These are phyloP conservation scores for Ottelia alismoides DNA, from an alignment of 106 monocot species.

Conservation along the genomic window DNA sequence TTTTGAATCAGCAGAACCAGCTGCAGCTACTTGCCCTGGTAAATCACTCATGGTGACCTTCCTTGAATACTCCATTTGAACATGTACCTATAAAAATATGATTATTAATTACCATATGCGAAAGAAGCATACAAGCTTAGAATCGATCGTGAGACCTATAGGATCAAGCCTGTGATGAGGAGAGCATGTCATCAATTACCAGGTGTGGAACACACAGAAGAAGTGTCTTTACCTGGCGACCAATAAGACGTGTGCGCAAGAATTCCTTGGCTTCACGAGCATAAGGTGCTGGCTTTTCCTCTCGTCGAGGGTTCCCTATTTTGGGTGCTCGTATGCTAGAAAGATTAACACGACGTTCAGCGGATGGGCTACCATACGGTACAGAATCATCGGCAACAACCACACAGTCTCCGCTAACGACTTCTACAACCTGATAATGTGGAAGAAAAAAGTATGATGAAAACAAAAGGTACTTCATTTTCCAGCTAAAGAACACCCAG, in stretches of 20 bases:
- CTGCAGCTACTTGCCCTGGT: conserved; percentile 9
- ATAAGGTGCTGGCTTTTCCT: conserved; percentile 74
- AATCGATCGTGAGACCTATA: no score
- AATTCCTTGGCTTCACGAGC: conserved; percentile 93
- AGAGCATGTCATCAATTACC: no score
- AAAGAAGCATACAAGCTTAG: neutral
- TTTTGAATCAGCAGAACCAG: conserved; percentile 48
- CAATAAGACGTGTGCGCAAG: conserved; percentile 74
- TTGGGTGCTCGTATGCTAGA: conserved; percentile 90
- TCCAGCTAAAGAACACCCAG: no score
- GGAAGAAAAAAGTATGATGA: no score
- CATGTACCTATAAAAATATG: conserved; percentile 50
- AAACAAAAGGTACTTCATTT: no score
- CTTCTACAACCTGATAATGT: conserved; percentile 50
- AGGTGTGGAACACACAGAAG: no score
- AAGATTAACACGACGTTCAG: conserved; percentile 90
- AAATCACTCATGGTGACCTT: conserved; percentile 54
- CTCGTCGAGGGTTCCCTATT: conserved; percentile 84
- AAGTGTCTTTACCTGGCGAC: conserved; percentile 51
- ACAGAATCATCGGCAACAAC: conserved; percentile 87
- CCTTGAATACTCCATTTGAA: conserved; percentile 92
- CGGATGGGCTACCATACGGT: conserved; percentile 68
- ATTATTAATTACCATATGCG: neutral
- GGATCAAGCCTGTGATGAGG: no score
- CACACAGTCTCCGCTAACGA: conserved; percentile 69